Evolutionary conservation across 2,329 filamentous ascomycete genomes (phyloP).

Genomic region (Aspergillus pseudoglaucus): DNA sequence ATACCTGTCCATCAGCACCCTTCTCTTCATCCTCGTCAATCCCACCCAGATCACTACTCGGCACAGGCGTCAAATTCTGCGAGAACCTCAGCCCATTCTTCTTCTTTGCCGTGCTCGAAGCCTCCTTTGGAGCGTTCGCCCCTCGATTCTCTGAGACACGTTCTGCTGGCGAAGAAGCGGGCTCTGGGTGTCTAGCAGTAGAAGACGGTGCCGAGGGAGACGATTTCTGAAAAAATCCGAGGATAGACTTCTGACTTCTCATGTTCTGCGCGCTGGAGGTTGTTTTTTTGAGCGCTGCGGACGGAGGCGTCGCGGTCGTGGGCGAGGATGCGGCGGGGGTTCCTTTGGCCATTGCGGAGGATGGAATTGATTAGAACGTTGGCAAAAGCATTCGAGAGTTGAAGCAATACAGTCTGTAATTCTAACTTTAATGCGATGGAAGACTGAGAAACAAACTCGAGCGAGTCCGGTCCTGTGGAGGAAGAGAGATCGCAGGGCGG

Average conservation of each 20-base stretch:
- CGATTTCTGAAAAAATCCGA: slow-evolving; percentile 69
- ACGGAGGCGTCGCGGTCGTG: slow-evolving; percentile 29
- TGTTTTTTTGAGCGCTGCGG: slow-evolving; percentile 33
- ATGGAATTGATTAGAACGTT: slow-evolving; percentile 1
- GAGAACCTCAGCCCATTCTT: slow-evolving; percentile 33
- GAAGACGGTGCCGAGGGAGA: slow-evolving; percentile 40
- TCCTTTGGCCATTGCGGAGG: slow-evolving; percentile 32
- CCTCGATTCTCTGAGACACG: slow-evolving; percentile 25
- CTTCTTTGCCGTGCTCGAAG: slow-evolving; percentile 37
- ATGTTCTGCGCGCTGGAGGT: slow-evolving; percentile 38
- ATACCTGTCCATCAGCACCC: slow-evolving; percentile 35
- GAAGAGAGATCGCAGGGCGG: slow-evolving; percentile 5
- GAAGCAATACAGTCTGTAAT: background rate
- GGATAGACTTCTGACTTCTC: slow-evolving; percentile 65
- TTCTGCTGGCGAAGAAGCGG: slow-evolving; percentile 32
- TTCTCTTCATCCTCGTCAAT: slow-evolving; percentile 57
- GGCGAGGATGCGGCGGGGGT: slow-evolving; percentile 28
- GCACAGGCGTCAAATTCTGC: slow-evolving; percentile 61
- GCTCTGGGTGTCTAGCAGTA: slow-evolving; percentile 21
- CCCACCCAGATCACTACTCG: slow-evolving; percentile 70
- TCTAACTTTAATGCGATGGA: background rate
- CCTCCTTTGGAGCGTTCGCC: slow-evolving; percentile 19
- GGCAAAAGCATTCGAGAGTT: background rate
- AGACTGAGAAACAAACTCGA: background rate
- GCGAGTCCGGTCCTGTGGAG: slow-evolving; percentile 2